phyloP scores from a whole-genome alignment of 768 basidiomycete genomes.

The Lentinula guzmanii region DNA sequence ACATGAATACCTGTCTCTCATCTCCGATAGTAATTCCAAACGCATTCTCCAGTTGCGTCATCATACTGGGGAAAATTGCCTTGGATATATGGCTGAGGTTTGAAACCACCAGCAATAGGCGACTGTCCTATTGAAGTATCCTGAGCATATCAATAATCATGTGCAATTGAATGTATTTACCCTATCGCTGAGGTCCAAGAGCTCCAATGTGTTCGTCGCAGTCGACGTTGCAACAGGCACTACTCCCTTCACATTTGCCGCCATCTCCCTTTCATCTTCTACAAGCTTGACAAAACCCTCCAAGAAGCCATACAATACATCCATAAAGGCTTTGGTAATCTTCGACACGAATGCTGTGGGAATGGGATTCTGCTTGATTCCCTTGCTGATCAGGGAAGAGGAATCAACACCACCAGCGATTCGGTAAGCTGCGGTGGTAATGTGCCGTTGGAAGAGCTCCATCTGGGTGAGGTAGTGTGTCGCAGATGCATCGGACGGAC shows the following conservation, averaged over 20 bases:
- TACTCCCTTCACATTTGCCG: slow-evolving; percentile 37
- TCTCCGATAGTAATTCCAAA: slow-evolving; percentile 67
- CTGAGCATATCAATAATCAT: neutral
- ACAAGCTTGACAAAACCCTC: slow-evolving; percentile 83
- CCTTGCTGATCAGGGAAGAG: slow-evolving; percentile 37
- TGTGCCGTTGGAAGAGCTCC: slow-evolving; percentile 74
- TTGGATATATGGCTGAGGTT: slow-evolving; percentile 78
- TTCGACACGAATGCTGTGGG: slow-evolving; percentile 61
- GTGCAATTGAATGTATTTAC: slow-evolving; percentile 31
- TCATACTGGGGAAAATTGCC: slow-evolving; percentile 69
- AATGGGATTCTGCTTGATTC: slow-evolving; percentile 55
- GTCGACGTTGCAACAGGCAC: slow-evolving; percentile 22
- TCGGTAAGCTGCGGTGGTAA: slow-evolving; percentile 72
- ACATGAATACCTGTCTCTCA: slow-evolving; percentile 56
- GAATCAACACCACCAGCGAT: slow-evolving; percentile 73
- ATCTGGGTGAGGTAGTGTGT: slow-evolving; percentile 76
- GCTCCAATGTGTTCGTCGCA: slow-evolving; percentile 43
- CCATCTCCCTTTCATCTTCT: slow-evolving; percentile 44
- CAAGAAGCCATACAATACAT: slow-evolving; percentile 77
- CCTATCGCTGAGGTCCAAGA: slow-evolving; percentile 55
- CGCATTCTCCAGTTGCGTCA: slow-evolving; percentile 71
- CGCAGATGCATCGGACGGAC: slow-evolving; percentile 52
- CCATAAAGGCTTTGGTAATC: slow-evolving; percentile 81
- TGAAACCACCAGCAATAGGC: slow-evolving; percentile 82
- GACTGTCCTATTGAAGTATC: slow-evolving; percentile 57